Percentiles rank a stretch among this genome's conserved stretches.
Evolutionary conservation across 106 monocot genomes (phyloP).

Genomic region (Acorus calamus): DNA sequence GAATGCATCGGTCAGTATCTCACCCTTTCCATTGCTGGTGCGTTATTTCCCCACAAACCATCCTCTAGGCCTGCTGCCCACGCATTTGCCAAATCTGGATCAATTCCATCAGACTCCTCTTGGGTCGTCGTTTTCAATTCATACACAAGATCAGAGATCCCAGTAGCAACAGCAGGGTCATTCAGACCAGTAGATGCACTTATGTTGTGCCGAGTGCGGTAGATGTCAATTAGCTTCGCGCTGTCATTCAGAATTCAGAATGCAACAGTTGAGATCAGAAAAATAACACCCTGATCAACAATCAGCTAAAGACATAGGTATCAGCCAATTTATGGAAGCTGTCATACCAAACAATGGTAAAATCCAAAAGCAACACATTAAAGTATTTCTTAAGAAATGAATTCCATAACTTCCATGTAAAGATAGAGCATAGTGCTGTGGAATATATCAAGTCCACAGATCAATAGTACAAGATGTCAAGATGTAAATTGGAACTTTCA

Average conservation of each 20-base stretch:
- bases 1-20: conserved; percentile 4
- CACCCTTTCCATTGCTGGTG: conserved; percentile 78
- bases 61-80: conserved; percentile 90
- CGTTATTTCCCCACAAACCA: conserved; percentile 65
- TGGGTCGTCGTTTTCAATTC: conserved; percentile 41
- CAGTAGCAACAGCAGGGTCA: conserved; percentile 97
- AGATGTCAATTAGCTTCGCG: conserved; percentile 84
- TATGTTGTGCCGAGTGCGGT: conserved; percentile 88
- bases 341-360: neutral
- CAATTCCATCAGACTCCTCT: conserved; percentile 55
- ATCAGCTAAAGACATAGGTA: neutral
- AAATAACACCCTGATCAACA: neutral
- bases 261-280: neutral
- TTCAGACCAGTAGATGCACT: conserved; percentile 72
- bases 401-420: neutral
- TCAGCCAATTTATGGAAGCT: no score
- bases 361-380: neutral
- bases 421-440: neutral
- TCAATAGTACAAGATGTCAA: no score
- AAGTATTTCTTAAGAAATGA: neutral
- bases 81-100: conserved; percentile 91
- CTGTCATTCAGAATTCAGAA: conserved; percentile 27
- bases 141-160: conserved; percentile 90
- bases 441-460: no score
- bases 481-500: no score